Conservation (phyloP, 2,329 filamentous ascomycete genomes). For the Talaromyces piceae region DNA sequence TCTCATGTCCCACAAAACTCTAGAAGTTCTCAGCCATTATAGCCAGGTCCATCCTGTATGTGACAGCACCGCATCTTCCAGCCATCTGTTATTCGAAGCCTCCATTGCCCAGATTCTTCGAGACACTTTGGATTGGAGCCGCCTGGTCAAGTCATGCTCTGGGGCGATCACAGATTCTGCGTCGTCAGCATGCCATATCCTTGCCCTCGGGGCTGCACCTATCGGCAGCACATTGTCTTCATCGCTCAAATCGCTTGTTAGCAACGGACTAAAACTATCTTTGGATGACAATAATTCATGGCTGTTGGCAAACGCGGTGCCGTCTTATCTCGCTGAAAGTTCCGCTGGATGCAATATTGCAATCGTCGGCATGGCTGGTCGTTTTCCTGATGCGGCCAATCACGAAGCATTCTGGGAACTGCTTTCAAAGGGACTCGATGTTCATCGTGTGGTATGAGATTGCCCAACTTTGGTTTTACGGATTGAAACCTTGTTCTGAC, state of each 20-base stretch:
- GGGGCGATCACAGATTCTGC: not conserved
- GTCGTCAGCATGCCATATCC: not conserved
- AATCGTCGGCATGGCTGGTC: constrained; percentile 40
- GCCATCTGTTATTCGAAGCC: not conserved
- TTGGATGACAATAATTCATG: not conserved
- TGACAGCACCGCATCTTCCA: not conserved
- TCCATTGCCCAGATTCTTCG: not conserved
- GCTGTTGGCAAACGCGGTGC: not conserved
- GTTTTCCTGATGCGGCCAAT: constrained; percentile 66
- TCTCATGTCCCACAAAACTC: not conserved
- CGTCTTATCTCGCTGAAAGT: not conserved
- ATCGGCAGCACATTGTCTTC: not conserved
- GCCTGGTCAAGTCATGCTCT: not conserved
- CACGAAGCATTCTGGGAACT: constrained; percentile 69
- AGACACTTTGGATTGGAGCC: not conserved
- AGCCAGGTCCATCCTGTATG: not conserved
- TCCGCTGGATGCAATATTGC: constrained; percentile 59
- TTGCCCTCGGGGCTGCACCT: not conserved
- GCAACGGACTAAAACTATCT: not conserved
- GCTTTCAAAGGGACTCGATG: constrained; percentile 65
- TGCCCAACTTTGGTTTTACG: not conserved
- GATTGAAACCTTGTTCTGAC: too few relatives aligned
- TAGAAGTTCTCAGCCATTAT: not conserved
- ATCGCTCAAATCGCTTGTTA: not conserved
- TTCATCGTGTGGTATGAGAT: constrained; percentile 44